Base-by-base conservation (phyloP, 2,329 filamentous ascomycete genomes). In the Cylindrodendrum hubeiense region DNA sequence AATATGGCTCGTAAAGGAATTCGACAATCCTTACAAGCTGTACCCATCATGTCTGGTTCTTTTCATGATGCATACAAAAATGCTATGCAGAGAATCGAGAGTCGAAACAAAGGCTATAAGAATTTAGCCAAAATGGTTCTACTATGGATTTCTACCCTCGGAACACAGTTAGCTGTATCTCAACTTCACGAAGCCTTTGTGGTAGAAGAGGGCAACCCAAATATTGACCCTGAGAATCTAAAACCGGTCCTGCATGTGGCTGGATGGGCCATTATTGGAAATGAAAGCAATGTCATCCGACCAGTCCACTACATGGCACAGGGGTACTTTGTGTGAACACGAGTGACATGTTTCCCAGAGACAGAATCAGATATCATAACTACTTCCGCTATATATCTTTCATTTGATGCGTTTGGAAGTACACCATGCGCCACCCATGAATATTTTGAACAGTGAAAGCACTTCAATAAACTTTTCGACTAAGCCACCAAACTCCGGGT, bases 301-400 rank as follows among this genome's bases (percentile, higher is more conserved):
- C 64, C 85, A 0, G 80, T 83, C 1, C 83, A 86, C 62, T 81
- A 81, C 60, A 84, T 83, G 0, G 75, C 81, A 0, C 79, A 84
- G 47, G 79, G 84, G 46, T 86, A 82, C 65, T 77, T 85, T 30
- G 70, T 79, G n/a, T 47, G 66, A 37, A 37, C 34, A 8, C 78
- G 61, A 1, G 44, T 60, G 8, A 17, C 7, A 0, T 80, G 77
- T 72, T 78, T 84, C 56, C 74, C 74, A 0, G n/a, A 71, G n/a
- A 73, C 76, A 0, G 60, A 81, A 4, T 4, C 1, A 0, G 10
- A 75, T 0, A 76, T 84, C 3, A 62, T 74, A 0, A 60, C 37
- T 5, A 66, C 58, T 2, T 84, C 80, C 17, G 6, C 13, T 4
- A 37, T 13, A 5, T n/a, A n/a, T 5, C 0, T 37, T 13, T 37